Evolutionary conservation across 495 filamentous ascomycete species (phyloP).

Genomic region (Xylaria castorea): DNA sequence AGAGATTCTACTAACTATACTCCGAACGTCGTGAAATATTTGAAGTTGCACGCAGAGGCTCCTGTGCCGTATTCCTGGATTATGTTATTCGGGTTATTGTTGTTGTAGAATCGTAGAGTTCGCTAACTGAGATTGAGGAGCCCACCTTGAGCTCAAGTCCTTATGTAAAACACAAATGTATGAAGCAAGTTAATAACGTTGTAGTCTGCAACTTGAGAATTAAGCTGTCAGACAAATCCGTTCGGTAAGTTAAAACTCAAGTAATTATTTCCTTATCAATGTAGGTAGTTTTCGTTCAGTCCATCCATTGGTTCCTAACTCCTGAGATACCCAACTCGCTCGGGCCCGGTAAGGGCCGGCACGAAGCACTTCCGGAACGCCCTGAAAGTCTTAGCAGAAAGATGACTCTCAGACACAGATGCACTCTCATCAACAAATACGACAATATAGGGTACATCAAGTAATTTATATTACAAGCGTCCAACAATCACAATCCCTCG

Average conservation of each 20-base stretch:
- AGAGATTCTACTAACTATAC: background rate
- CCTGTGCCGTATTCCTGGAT: background rate
- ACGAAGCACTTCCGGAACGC: background rate
- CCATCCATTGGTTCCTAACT: no score
- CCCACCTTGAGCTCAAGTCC: no score
- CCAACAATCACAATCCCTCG: background rate
- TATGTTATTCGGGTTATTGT: background rate
- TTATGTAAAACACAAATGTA: no score
- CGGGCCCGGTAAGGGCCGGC: background rate
- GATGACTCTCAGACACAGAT: background rate
- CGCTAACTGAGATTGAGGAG: no score
- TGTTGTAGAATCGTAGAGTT: no score
- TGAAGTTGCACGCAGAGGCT: background rate
- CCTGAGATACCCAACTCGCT: background rate
- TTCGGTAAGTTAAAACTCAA: no score
- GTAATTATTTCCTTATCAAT: background rate
- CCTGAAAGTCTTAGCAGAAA: background rate
- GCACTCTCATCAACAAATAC: background rate
- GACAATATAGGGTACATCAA: background rate
- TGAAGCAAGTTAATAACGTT: no score
- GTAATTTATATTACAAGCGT: background rate
- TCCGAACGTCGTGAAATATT: background rate
- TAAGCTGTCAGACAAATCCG: no score
- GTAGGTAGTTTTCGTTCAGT: background rate
- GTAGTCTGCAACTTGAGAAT: no score